Conservation (phyloP, 768 basidiomycete species). For the Candolleomyces aberdarensis region DNA sequence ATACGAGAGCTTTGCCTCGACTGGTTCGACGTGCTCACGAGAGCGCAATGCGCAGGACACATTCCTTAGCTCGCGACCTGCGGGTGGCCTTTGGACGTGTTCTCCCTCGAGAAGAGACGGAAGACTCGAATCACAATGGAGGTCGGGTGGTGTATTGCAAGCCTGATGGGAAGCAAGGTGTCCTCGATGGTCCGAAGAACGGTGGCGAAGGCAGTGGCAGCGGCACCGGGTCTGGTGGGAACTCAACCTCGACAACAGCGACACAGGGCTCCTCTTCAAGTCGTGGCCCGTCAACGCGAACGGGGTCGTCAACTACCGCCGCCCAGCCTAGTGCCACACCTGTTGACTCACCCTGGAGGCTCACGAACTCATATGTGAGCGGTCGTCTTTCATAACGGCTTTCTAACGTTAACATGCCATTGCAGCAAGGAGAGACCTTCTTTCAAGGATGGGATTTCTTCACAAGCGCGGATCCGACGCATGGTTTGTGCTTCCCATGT, state of each 20-base stretch:
- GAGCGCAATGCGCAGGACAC: conserved; percentile 55
- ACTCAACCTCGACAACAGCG: conserved; percentile 8
- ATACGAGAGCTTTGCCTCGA: conserved; percentile 33
- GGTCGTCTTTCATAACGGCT: conserved; percentile 19
- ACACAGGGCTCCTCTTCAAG: conserved; percentile 9
- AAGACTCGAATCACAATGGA: conserved; percentile 11
- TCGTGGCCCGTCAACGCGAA: conserved; percentile 13
- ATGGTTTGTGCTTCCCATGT: conserved; percentile 39
- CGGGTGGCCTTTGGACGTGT: conserved; percentile 60
- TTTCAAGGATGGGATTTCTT: conserved; percentile 83
- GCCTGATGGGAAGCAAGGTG: conserved; percentile 10
- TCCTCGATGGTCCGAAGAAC: neutral
- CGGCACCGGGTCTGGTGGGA: conserved; percentile 5
- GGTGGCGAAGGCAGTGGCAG: conserved; percentile 14
- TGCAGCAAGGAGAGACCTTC: conserved; percentile 65
- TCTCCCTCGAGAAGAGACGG: conserved; percentile 36
- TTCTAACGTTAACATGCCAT: neutral
- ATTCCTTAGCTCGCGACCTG: conserved; percentile 63
- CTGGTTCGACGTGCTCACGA: conserved; percentile 48
- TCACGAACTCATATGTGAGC: conserved; percentile 53
- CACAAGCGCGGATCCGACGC: conserved; percentile 68
- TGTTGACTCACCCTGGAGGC: conserved; percentile 53
- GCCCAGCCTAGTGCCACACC: conserved; percentile 19
- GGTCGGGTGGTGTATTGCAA: conserved; percentile 43
- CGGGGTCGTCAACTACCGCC: conserved; percentile 15